Base-by-base conservation (phyloP, 2,329 filamentous ascomycete species). In the Didymella segeticola region DNA sequence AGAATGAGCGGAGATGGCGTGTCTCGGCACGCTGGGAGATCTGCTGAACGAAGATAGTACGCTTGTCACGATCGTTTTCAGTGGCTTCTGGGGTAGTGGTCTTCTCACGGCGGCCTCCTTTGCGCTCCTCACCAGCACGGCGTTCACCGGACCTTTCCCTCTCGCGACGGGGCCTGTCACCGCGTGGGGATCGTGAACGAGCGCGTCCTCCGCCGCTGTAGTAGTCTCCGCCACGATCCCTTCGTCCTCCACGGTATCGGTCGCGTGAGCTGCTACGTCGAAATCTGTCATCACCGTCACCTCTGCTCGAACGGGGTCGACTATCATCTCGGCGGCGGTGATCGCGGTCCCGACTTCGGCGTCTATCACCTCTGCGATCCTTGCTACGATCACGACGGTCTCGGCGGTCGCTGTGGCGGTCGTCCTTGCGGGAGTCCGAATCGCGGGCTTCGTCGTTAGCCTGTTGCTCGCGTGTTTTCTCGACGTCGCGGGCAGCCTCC, bases 11-110 rank as follows among this genome's bases (percentile, higher is more conserved):
- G 60, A 99, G 83, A 76, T 98, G 92, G 70, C 91, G 92, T 50
- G 91, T 96, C 66, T 93, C 88, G 62, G 98, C 84, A 71, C 95
- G 90, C 64, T 93, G 93, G 64, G 95, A 95, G 72, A 99, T 89
- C 78, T 99, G 95, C 81, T 99, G 95, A 49, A 99, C 95, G 74
- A 99, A 99, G 55, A 99, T 91, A 53, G 96, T 99, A 69, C 95
- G 90, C 67, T 91, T 89, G 79, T 99, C 95, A 71, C 93, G 89
- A 78, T 99, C 95, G 78, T 98, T 95, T 75, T 97, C 93, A 68
- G 90, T 96, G 56, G 90, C 86, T 71, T 90, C 87, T 23, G 91
- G 89, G 47, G 89, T 87, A 26, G 77, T 77, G 23, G 81, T 81
- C 58, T 75, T 75, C 46, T 67, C 72, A 33, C 65, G 64, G 53